These are phyloP conservation scores for Porodaedalea pini DNA, from an alignment of 1,284 basidiomycete genomes.

Conservation along the genomic window DNA sequence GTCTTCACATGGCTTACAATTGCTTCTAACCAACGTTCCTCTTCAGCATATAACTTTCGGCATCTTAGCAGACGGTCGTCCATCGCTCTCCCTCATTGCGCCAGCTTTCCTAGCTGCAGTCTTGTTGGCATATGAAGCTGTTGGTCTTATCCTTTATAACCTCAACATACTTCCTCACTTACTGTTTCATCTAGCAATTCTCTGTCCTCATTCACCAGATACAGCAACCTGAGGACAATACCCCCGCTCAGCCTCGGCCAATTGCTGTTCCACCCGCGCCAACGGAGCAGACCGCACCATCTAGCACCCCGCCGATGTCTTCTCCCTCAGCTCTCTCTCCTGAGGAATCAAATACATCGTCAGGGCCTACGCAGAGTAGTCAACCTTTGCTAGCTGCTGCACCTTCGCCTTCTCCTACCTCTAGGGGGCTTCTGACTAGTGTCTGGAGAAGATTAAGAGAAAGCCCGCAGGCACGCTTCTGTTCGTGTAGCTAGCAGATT, in stretches of 20 bases:
- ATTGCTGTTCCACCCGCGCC: slow-evolving; percentile 28
- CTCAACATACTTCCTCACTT: background rate
- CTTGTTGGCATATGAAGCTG: slow-evolving; percentile 70
- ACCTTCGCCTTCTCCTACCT: slow-evolving; percentile 39
- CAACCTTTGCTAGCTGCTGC: slow-evolving; percentile 33
- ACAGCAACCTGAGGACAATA: slow-evolving; percentile 69
- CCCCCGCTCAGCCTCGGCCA: slow-evolving; percentile 26
- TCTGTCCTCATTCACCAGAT: slow-evolving; percentile 75
- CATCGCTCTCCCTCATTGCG: slow-evolving; percentile 74
- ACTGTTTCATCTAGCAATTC: slow-evolving; percentile 64
- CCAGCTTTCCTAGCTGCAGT: slow-evolving; percentile 78
- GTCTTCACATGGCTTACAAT: background rate
- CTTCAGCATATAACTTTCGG: slow-evolving; percentile 74
- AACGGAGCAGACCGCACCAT: slow-evolving; percentile 16
- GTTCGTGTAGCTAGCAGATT: slow-evolving; percentile 45
- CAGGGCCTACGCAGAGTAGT: background rate
- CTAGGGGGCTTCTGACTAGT: background rate
- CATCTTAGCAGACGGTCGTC: slow-evolving; percentile 73
- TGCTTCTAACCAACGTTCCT: background rate
- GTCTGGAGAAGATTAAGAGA: slow-evolving; percentile 15
- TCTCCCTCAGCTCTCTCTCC: slow-evolving; percentile 18
- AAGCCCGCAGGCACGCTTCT: slow-evolving; percentile 68
- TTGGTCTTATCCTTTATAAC: slow-evolving; percentile 34
- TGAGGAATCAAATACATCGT: background rate
- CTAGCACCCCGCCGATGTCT: slow-evolving; percentile 22